These are phyloP conservation scores for Phyllosticta citriasiana DNA, from an alignment of 2,329 filamentous ascomycete genomes.

Conservation along the genomic window DNA sequence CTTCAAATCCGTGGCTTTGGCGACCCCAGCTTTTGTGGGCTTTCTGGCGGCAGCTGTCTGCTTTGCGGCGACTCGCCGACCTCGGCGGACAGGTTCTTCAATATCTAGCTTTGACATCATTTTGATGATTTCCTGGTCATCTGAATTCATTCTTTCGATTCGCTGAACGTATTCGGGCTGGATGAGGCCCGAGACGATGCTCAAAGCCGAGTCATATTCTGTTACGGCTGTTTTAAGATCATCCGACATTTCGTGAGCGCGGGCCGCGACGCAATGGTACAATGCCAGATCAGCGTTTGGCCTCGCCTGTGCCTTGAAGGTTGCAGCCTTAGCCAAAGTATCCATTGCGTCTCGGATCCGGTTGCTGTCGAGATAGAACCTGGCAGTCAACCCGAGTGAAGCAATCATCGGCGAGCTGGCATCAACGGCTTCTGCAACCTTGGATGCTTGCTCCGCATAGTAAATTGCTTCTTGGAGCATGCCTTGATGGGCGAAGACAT, in stretches of 20 bases:
- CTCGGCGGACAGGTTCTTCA: constrained; percentile 12
- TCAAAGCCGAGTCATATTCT: constrained; percentile 40
- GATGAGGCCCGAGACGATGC: constrained; percentile 33
- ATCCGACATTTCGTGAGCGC: constrained; percentile 38
- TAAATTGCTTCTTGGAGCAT: constrained; percentile 82
- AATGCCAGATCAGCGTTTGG: constrained; percentile 45
- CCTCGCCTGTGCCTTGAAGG: constrained; percentile 32
- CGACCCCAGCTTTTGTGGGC: constrained; percentile 11
- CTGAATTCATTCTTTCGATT: constrained; percentile 18
- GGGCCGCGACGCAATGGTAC: constrained; percentile 40
- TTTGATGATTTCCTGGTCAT: constrained; percentile 29
- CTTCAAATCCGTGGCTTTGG: constrained; percentile 5
- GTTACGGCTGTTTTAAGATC: constrained; percentile 39
- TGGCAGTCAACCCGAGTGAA: constrained; percentile 35
- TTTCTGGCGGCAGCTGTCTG: background rate
- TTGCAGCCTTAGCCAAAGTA: constrained; percentile 45
- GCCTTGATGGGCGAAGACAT: constrained; percentile 72
- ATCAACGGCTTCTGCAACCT: constrained; percentile 59
- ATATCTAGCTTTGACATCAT: constrained; percentile 35
- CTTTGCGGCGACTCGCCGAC: background rate
- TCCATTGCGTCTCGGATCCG: constrained; percentile 38
- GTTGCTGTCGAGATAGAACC: constrained; percentile 41
- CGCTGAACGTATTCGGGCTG: constrained; percentile 22
- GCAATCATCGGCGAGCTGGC: constrained; percentile 46
- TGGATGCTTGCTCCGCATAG: constrained; percentile 75